Conservation (phyloP, 768 basidiomycete species). For the Amanita polypyramis region DNA sequence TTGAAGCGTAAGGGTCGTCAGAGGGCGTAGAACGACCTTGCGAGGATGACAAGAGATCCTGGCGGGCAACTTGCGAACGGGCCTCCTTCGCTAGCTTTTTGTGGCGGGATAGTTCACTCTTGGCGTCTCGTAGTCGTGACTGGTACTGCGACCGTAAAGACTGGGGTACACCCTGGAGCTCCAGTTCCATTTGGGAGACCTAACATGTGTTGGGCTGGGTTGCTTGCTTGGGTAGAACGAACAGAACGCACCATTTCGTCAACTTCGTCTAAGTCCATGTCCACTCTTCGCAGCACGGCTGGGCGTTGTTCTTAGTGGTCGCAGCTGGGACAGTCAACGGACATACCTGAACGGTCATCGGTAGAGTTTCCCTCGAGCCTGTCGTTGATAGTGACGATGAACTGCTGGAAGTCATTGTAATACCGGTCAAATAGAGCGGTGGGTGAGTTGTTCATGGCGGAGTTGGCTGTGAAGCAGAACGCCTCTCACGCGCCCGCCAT, state of each 20-base stretch:
- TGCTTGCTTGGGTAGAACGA: not conserved
- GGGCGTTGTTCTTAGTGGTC: slow-evolving; percentile 55
- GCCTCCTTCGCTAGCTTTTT: slow-evolving; percentile 78
- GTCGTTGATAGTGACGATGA: slow-evolving; percentile 61
- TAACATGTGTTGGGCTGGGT: slow-evolving; percentile 19
- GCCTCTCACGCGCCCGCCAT: slow-evolving; percentile 11
- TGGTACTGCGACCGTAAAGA: slow-evolving; percentile 73
- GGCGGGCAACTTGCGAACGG: slow-evolving; percentile 57
- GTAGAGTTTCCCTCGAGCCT: slow-evolving; percentile 68
- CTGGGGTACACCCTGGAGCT: slow-evolving; percentile 89
- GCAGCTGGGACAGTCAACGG: not conserved
- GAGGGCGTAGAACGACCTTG: slow-evolving; percentile 34
- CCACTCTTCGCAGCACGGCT: slow-evolving; percentile 68
- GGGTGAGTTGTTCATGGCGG: slow-evolving; percentile 69
- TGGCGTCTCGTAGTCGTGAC: slow-evolving; percentile 61
- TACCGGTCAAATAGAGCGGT: slow-evolving; percentile 86
- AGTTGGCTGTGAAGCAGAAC: not conserved
- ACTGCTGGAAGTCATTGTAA: slow-evolving; percentile 84
- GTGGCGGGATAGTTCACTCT: slow-evolving; percentile 61
- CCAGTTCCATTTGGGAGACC: slow-evolving; percentile 99
- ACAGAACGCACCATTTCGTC: slow-evolving; percentile 76
- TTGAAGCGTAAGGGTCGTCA: slow-evolving; percentile 71
- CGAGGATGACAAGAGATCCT: slow-evolving; percentile 61
- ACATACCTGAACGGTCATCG: slow-evolving; percentile 60
- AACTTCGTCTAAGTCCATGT: slow-evolving; percentile 96